Conservation (phyloP, 768 basidiomycete species). For the Rhodotorula kratochvilovae region DNA sequence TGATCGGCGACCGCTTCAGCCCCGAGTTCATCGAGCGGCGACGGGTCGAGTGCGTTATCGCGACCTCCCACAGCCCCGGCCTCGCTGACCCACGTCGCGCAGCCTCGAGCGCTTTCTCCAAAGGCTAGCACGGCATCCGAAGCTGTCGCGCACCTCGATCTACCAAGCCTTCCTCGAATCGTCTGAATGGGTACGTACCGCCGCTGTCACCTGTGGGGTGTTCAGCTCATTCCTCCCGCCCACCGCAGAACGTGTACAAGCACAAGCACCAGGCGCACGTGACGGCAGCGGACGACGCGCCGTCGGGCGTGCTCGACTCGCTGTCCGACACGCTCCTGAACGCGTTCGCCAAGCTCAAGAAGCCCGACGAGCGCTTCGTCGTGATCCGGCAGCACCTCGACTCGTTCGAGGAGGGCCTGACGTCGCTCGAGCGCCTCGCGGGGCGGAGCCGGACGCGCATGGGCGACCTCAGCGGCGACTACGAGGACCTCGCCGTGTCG, state of each 20-base stretch:
- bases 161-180: conserved; percentile 93
- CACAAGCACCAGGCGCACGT: conserved; percentile 75
- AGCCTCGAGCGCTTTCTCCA: conserved; percentile 91
- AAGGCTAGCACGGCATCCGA: conserved; percentile 87
- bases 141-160: conserved; percentile 80
- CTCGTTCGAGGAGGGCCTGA: conserved; percentile 92
- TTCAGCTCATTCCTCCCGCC: background rate
- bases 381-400: conserved; percentile 86
- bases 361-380: conserved; percentile 93
- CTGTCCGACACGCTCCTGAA: conserved; percentile 93
- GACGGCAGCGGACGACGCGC: conserved; percentile 62
- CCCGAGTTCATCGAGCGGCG: conserved; percentile 94
- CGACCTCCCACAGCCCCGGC: background rate
- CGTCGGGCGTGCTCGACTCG: conserved; percentile 78
- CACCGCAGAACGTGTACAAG: conserved; percentile 81
- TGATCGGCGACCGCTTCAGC: conserved; percentile 95
- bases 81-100: background rate
- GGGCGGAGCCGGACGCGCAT: conserved; percentile 71
- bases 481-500: conserved; percentile 91
- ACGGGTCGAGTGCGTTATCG: conserved; percentile 49
- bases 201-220: too few species aligned
- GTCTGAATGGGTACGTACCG: conserved; percentile 83
- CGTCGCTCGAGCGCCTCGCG: conserved; percentile 73
- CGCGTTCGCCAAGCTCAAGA: conserved; percentile 89
- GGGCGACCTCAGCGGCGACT: conserved; percentile 91